Evolutionary conservation across 2,329 filamentous ascomycete species (phyloP), one percentile per base, ranked within the genome.

Genomic region (Cordyceps pruinosa): DNA sequence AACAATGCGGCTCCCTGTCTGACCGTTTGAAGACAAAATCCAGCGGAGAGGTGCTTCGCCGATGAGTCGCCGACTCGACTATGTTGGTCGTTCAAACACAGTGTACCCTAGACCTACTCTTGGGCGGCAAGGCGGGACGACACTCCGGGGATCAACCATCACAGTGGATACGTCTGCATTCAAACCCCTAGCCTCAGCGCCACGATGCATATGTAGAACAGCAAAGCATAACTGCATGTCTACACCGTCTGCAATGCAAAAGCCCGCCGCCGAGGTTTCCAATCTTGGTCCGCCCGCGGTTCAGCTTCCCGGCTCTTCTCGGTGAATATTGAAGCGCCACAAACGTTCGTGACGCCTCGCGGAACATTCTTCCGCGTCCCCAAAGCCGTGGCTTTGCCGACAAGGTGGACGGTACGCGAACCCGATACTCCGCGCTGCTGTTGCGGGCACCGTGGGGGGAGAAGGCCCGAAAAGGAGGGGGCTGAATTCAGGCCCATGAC

Each of bases 381-480:
- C 19, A 26, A n/a, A 28, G 41, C 51, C 51, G 32, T 46, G 32
- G 17, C 26, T 54, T 54, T 54, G 30, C 28, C 51, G 41, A 37
- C n/a, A 39, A 39, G 25, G 13, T n/a, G 30, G 25, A 21, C 50
- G 52, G 42, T n/a, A 47, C 10, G 41, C 9, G 23, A n/a, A 32
- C 23, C 54, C 54, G 54, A 56, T 37, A 56, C 45, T 56, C 54
- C 54, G 35, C 45, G 54, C 23, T 5, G 54, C 23, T 5, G 45
- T 13, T 3, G 45, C 6, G 44, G 19, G 8, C 28, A 34, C 26
- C 52, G 42, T 47, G 53, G 53, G 53, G 53, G 45, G 54, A 56
- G 47, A 56, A 48, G 54, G 54, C 45, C 54, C 54, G 54, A 56
- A 56, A 54, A 46, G 30, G 45, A 32, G 35, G 44, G 45, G 45